Percentiles rank a stretch among this genome's conserved stretches.
phyloP scores from a whole-genome alignment of 768 basidiomycete species.

The Exsudoporus frostii region DNA sequence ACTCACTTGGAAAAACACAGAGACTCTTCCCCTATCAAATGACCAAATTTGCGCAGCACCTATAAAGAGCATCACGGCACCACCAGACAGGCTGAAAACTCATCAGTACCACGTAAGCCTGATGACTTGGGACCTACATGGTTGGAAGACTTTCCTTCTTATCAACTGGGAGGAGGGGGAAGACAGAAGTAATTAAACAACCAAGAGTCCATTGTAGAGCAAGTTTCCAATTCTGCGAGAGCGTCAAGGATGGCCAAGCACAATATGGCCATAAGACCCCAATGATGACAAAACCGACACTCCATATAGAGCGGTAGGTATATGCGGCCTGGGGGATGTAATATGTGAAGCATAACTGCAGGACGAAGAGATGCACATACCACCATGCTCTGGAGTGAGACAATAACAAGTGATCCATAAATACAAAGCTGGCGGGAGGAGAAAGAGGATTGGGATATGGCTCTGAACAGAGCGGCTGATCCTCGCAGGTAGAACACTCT shows the following conservation, averaged over 20 bases:
- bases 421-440: conserved; percentile 22
- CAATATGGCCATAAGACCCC: conserved; percentile 64
- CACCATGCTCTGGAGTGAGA: conserved; percentile 65
- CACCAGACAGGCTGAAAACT: conserved; percentile 44
- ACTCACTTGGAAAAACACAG: conserved; percentile 25
- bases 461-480: conserved; percentile 11
- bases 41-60: conserved; percentile 25
- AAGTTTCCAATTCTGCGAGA: conserved; percentile 26
- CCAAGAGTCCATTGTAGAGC: conserved; percentile 43
- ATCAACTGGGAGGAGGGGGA: conserved; percentile 71
- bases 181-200: conserved; percentile 57
- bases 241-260: conserved; percentile 42
- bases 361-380: conserved; percentile 39
- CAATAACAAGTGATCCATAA: conserved; percentile 34
- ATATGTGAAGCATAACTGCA: background rate
- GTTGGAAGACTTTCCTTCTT: conserved; percentile 57
- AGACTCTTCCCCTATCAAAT: conserved; percentile 1
- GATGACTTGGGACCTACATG: conserved; percentile 50
- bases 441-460: conserved; percentile 20
- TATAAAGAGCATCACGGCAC: conserved; percentile 39
- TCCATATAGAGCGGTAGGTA: conserved; percentile 69
- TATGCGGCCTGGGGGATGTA: conserved; percentile 56
- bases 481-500: conserved; percentile 42
- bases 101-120: conserved; percentile 5
- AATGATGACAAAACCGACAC: conserved; percentile 55